A percentile compares a stretch with the other conserved stretches of the same genome.
phyloP scores from a whole-genome alignment of 805 yeast genomes.

The Komagataella kurtzmanii region DNA sequence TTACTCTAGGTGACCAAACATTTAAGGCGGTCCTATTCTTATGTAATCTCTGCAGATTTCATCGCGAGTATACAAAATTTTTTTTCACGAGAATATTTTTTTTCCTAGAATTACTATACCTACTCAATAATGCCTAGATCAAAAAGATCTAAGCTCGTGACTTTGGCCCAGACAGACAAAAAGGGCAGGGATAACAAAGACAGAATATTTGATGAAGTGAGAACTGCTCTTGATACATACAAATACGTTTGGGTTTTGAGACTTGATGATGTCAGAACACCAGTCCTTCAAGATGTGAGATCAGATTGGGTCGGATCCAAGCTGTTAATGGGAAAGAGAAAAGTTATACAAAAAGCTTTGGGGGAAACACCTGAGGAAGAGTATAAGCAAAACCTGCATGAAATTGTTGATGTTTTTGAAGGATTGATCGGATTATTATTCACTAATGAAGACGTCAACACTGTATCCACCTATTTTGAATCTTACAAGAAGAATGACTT shows the following conservation, averaged over 20 bases:
- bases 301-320: constrained; percentile 88
- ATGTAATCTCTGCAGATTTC: background rate
- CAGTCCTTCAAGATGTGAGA: constrained; percentile 87
- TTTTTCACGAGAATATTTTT: constrained; percentile 1
- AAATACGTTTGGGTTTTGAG: constrained; percentile 76
- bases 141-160: constrained; percentile 89
- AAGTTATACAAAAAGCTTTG: constrained; percentile 84
- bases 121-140: constrained; percentile 76
- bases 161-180: constrained; percentile 91
- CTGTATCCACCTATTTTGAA: constrained; percentile 80
- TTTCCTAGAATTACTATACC: background rate
- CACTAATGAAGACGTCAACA: constrained; percentile 78
- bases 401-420: constrained; percentile 44
- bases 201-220: constrained; percentile 80
- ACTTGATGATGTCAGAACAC: constrained; percentile 89
- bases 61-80: constrained; percentile 1
- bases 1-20: background rate
- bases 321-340: constrained; percentile 80
- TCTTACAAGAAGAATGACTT: constrained; percentile 71
- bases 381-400: constrained; percentile 70
- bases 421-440: constrained; percentile 85
- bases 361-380: constrained; percentile 86
- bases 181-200: constrained; percentile 90
- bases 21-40: background rate
- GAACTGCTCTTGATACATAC: constrained; percentile 65